Conservation (phyloP, 2,329 filamentous ascomycete genomes). For the Pestalotiopsis sp. region DNA sequence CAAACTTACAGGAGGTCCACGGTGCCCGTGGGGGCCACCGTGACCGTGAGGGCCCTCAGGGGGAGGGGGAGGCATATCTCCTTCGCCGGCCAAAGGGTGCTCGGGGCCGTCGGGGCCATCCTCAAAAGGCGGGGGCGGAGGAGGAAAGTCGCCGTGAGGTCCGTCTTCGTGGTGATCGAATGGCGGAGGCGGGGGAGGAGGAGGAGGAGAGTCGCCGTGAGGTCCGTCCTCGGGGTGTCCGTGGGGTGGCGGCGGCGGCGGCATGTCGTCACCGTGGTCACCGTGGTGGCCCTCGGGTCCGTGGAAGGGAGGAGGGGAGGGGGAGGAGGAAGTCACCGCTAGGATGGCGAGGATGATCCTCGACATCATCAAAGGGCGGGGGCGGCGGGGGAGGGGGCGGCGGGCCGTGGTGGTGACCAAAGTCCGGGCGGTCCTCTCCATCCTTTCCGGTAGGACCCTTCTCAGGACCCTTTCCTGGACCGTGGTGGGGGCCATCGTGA, state of each 20-base stretch:
- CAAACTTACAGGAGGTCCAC: not conserved
- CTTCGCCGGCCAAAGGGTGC: constrained; percentile 1
- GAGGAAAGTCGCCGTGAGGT: constrained; percentile 7
- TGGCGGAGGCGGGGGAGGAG: constrained; percentile 12
- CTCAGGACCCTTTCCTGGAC: not conserved
- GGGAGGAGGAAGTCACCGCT: constrained; percentile 9
- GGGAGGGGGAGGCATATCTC: constrained; percentile 10
- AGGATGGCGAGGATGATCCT: constrained; percentile 1
- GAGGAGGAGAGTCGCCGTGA: not conserved
- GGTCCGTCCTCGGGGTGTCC: constrained; percentile 1
- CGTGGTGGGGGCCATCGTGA: constrained; percentile 1
- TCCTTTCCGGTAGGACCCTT: not conserved
- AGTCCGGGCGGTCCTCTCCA: constrained; percentile 4
- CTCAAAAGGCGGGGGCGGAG: constrained; percentile 13
- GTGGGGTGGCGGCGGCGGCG: constrained; percentile 11
- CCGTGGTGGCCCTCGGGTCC: not conserved
- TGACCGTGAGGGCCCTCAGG: constrained; percentile 4
- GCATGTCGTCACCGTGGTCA: constrained; percentile 3
- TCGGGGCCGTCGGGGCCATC: not conserved
- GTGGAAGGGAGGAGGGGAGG: constrained; percentile 9
- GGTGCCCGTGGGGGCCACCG: constrained; percentile 9
- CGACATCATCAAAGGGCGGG: not conserved
- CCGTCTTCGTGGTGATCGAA: not conserved
- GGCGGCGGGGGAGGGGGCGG: constrained; percentile 11
- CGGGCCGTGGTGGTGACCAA: constrained; percentile 10